Evolutionary conservation across 495 filamentous ascomycete genomes (phyloP).

Genomic region (Neurospora sublineolata): DNA sequence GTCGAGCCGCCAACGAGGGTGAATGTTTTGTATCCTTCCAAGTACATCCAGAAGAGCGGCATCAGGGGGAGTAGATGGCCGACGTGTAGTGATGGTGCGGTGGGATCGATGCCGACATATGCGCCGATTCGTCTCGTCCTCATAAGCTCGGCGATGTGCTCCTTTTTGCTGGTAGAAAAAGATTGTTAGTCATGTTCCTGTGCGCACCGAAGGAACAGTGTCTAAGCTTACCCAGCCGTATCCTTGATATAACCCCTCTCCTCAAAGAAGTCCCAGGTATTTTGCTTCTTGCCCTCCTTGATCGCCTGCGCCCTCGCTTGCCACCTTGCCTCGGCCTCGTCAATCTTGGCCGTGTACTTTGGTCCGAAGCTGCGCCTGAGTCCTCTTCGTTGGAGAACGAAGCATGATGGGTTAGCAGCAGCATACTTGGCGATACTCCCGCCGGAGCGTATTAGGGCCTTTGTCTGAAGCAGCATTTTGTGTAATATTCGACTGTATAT

Average conservation of each 20-base stretch:
- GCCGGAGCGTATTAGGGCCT: not conserved
- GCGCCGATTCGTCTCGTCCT: conserved; percentile 57
- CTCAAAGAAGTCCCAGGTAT: conserved; percentile 59
- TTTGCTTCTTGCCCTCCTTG: conserved; percentile 45
- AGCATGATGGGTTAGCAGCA: not conserved
- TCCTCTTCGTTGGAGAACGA: not conserved
- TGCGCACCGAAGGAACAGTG: not conserved
- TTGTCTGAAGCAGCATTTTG: not conserved
- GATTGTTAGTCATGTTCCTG: not conserved
- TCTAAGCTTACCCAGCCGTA: conserved; percentile 58
- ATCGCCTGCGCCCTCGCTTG: conserved; percentile 43
- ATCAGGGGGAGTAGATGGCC: conserved; percentile 91
- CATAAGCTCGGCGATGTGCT: conserved; percentile 59
- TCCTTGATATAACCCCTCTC: conserved; percentile 72
- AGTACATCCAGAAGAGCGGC: conserved; percentile 86
- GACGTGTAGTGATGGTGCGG: conserved; percentile 79
- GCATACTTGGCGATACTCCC: not conserved
- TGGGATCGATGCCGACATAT: conserved; percentile 89
- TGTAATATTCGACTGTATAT: not conserved
- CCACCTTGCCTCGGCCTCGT: conserved; percentile 48
- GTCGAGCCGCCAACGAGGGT: conserved; percentile 80
- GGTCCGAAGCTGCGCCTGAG: conserved; percentile 23
- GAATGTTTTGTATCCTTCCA: conserved; percentile 64
- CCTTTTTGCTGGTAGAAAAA: conserved; percentile 28
- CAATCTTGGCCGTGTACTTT: conserved; percentile 38